Percentiles rank a stretch among this genome's conserved stretches.
Evolutionary conservation across 768 basidiomycete species (phyloP).

Genomic region (Tephrocybe rancida): DNA sequence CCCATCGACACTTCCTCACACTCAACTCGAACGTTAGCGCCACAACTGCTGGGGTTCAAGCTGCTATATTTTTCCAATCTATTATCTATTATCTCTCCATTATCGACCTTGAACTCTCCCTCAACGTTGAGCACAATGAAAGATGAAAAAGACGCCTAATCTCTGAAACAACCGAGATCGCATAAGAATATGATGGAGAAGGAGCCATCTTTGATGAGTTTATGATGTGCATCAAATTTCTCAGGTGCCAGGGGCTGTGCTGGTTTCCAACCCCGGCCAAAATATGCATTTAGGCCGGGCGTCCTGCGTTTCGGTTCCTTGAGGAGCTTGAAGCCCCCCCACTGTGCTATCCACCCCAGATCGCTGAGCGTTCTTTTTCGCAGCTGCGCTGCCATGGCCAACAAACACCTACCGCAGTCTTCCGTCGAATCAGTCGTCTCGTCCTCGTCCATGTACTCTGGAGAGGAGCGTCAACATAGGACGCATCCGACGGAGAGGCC

Average conservation of each 20-base stretch:
- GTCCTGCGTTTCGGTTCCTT: slow-evolving; percentile 11
- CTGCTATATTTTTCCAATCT: too few relatives aligned
- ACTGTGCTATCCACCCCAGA: slow-evolving; percentile 12
- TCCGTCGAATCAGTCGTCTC: slow-evolving; percentile 30
- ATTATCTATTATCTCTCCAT: too few relatives aligned
- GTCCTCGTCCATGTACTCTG: slow-evolving; percentile 15
- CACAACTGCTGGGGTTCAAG: too few relatives aligned
- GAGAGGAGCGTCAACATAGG: slow-evolving; percentile 12
- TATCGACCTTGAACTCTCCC: background rate
- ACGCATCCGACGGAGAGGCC: slow-evolving; percentile 18
- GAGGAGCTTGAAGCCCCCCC: slow-evolving; percentile 27
- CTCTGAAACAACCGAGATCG: background rate
- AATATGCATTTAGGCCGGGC: slow-evolving; percentile 17
- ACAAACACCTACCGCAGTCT: slow-evolving; percentile 24
- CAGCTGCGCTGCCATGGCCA: slow-evolving; percentile 26
- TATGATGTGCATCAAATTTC: slow-evolving; percentile 20
- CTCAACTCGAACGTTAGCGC: background rate
- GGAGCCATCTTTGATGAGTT: slow-evolving; percentile 15
- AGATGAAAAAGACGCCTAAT: background rate
- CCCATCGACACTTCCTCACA: background rate
- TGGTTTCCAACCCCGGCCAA: slow-evolving; percentile 21
- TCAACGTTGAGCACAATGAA: background rate
- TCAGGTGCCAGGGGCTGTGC: slow-evolving; percentile 20
- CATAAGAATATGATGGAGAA: slow-evolving; percentile 9
- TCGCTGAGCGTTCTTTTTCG: slow-evolving; percentile 28